phyloP scores from a whole-genome alignment of 2,329 filamentous ascomycete genomes.

The Hansfordia pulvinata region DNA sequence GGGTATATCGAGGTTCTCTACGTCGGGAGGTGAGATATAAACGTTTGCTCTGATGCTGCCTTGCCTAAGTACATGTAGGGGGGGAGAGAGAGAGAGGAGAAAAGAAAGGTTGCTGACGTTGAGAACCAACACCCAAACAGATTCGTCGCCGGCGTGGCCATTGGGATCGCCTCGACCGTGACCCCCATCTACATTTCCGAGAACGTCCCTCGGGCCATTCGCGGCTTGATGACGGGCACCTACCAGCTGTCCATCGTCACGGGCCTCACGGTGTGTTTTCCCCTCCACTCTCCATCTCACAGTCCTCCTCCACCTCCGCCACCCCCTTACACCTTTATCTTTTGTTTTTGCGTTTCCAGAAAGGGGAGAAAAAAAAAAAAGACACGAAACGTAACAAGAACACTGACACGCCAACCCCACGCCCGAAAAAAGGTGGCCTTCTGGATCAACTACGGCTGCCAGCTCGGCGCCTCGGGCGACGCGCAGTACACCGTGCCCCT shows the following conservation, averaged over 20 bases:
- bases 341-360: too few species aligned
- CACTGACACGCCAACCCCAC: too few species aligned
- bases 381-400: too few species aligned
- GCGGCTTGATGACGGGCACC: conserved; percentile 33
- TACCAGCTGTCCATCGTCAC: conserved; percentile 36
- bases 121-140: conserved; percentile 47
- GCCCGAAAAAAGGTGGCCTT: too few species aligned
- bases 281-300: conserved; percentile 9
- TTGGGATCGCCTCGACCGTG: conserved; percentile 33
- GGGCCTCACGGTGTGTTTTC: conserved; percentile 27
- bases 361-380: too few species aligned
- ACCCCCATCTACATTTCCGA: conserved; percentile 32
- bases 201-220: conserved; percentile 34
- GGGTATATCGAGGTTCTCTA: too few species aligned
- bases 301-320: conserved; percentile 19
- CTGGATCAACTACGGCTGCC: conserved; percentile 29
- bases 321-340: conserved; percentile 25
- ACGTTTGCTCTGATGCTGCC: too few species aligned
- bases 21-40: too few species aligned
- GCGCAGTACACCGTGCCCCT: too few species aligned
- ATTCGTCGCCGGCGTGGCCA: conserved; percentile 35
- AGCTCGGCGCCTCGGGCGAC: conserved; percentile 12
- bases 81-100: too few species aligned
- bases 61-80: too few species aligned
- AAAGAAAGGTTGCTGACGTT: too few species aligned